Evolutionary conservation across 148 eudicot genomes (phyloP), one percentile per base, ranked within the genome.

Genomic region (Nepenthes gracilis): DNA sequence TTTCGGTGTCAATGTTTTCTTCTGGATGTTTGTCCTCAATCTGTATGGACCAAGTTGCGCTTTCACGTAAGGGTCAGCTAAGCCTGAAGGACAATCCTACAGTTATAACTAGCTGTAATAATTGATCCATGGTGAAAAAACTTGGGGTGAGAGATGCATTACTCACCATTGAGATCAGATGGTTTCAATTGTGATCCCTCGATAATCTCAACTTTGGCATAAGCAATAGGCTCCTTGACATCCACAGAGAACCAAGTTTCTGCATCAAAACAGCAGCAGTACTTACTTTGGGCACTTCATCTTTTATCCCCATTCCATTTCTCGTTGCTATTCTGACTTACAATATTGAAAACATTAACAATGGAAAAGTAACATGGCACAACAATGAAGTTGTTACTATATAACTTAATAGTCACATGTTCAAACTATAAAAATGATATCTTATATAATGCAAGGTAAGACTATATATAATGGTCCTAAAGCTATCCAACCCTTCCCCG

Each of bases 1-100:
- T 67, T 86, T 86, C 56, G 99, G 99, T 63, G 81, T 62, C 58
- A 93, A 61, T 54, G 92, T 93, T 69, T 86, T 93, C 80, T 61
- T 84, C 56, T 84, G 92, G 51, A 78, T 85, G 62, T 78, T 86
- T 55, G 92, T 86, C 74, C 70, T 80, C 59, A 93, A 93, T 75
- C 80, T 76, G 75, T 74, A 89, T 37, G 77, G 84, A 50, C 90
- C 97, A 62, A 89, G 81, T 50, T 83, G 76, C 38, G 89, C 95
- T 77, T 89, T 89, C 55, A 89, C 84, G 71, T 93, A 93, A 34
- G 99, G 97, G 75, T 93, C 95, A 40, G 97, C 81, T 73, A 83
- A 75, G 61, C 99, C 98, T 92, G 94, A 71, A 81, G 69, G 69
- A 34, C 2, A n/a, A 64, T 4, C 58, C 60, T 33, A 64, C 36